These are phyloP conservation scores for Fomitopsis serialis DNA, from an alignment of 768 basidiomycete genomes.

Conservation along the genomic window DNA sequence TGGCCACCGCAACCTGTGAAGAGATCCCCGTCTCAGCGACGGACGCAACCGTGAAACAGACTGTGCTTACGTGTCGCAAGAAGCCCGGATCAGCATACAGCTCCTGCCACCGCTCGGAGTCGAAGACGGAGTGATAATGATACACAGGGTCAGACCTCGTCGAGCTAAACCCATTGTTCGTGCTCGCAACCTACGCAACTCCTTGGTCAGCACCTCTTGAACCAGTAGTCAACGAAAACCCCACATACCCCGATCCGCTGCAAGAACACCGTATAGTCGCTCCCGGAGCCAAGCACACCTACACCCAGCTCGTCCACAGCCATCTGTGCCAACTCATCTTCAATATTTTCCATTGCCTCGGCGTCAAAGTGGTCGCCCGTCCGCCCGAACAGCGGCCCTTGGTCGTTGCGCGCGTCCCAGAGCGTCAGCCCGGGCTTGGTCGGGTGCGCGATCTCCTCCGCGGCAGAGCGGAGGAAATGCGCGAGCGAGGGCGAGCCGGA, in stretches of 20 bases:
- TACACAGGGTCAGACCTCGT: conserved; percentile 44
- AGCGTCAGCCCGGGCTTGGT: conserved; percentile 57
- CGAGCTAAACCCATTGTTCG: conserved; percentile 30
- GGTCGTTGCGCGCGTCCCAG: conserved; percentile 72
- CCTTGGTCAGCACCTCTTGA: conserved; percentile 19
- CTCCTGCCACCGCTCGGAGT: conserved; percentile 55
- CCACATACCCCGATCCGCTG: conserved; percentile 64
- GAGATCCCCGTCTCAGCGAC: neutral
- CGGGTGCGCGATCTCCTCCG: conserved; percentile 71
- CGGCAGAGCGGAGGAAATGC: conserved; percentile 62
- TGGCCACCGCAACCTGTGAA: conserved; percentile 48
- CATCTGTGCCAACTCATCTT: conserved; percentile 22
- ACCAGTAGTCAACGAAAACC: neutral
- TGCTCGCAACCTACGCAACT: conserved; percentile 30
- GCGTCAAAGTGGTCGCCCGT: conserved; percentile 36
- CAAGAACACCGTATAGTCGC: conserved; percentile 90
- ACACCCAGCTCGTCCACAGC: conserved; percentile 37
- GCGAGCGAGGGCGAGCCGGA: conserved; percentile 78
- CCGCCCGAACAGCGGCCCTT: conserved; percentile 40
- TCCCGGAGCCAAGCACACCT: conserved; percentile 72
- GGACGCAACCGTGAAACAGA: neutral
- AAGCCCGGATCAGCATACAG: conserved; percentile 62
- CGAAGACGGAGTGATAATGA: conserved; percentile 59
- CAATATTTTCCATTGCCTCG: conserved; percentile 37
- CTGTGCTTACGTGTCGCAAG: conserved; percentile 42